A percentile compares a stretch with the other conserved stretches of the same genome.
phyloP scores from a whole-genome alignment of 169 alveolate species.

The Babesia microti region DNA sequence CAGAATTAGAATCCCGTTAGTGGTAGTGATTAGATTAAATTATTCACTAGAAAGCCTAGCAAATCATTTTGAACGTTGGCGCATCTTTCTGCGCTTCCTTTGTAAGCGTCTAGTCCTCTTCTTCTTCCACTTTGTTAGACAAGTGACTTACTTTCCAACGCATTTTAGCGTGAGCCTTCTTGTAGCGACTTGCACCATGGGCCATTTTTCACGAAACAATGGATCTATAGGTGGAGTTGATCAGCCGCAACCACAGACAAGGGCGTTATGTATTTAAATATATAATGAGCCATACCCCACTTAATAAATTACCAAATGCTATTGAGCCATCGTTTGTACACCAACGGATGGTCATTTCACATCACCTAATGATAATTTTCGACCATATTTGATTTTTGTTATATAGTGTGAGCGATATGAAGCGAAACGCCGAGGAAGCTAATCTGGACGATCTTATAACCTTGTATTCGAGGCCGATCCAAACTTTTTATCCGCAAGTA shows the following conservation, averaged over 20 bases:
- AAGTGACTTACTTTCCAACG: constrained; percentile 73
- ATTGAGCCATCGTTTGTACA: not conserved
- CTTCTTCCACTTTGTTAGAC: constrained; percentile 74
- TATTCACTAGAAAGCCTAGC: not conserved
- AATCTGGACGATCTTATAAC: too few relatives aligned
- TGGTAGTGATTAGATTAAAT: not conserved
- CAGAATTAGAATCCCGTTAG: not conserved
- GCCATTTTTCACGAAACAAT: constrained; percentile 60
- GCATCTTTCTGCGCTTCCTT: constrained; percentile 80
- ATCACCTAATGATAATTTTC: not conserved
- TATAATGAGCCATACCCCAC: not conserved
- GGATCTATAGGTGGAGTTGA: not conserved
- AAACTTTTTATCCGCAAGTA: not conserved
- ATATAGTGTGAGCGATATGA: constrained; percentile 1
- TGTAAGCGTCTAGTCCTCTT: constrained; percentile 81
- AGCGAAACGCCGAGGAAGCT: not conserved
- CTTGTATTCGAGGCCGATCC: not conserved
- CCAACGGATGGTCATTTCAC: constrained; percentile 3
- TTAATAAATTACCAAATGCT: constrained; percentile 1
- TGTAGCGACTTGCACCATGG: constrained; percentile 83
- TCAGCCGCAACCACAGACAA: not conserved
- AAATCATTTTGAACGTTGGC: constrained; percentile 75
- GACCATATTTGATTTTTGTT: constrained; percentile 1
- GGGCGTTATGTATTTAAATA: not conserved
- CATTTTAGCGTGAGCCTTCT: constrained; percentile 85